Conservation (phyloP, 345 rosid genomes). For the Eucalyptus sideroxylon region DNA sequence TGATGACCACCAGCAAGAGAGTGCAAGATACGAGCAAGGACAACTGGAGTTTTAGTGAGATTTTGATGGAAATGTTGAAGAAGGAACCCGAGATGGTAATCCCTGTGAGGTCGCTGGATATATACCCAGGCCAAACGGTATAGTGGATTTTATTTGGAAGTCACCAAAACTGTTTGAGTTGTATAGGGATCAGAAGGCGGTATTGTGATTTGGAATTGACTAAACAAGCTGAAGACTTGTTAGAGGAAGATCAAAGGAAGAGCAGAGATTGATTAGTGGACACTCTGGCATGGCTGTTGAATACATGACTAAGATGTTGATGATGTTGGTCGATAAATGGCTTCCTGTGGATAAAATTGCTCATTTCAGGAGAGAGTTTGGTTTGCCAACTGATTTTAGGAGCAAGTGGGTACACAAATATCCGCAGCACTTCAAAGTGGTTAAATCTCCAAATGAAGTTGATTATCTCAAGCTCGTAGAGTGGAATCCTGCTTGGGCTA, state of each 20-base stretch:
- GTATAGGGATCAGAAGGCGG: conserved; percentile 57
- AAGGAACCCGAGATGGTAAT: conserved; percentile 63
- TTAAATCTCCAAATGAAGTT: conserved; percentile 21
- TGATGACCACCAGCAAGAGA: conserved; percentile 60
- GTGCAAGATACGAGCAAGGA: too few species aligned
- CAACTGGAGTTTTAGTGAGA: too few species aligned
- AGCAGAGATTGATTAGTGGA: conserved; percentile 39
- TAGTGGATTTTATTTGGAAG: conserved; percentile 58
- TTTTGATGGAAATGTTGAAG: conserved; percentile 45
- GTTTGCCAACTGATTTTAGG: conserved; percentile 70
- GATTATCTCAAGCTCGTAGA: conserved; percentile 57
- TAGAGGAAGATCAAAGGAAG: conserved; percentile 55
- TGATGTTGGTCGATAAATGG: conserved; percentile 60
- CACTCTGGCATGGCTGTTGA: conserved; percentile 50
- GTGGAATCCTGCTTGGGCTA: conserved; percentile 77
- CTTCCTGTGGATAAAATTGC: conserved; percentile 57
- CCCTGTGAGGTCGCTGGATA: conserved; percentile 38
- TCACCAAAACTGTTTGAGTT: conserved; percentile 67
- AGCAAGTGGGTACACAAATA: conserved; percentile 45
- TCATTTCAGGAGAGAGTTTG: conserved; percentile 69
- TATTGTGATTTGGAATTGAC: conserved; percentile 82
- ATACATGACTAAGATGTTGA: conserved; percentile 60
- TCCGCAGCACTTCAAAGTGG: conserved; percentile 55
- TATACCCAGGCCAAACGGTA: conserved; percentile 47
- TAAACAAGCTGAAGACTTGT: conserved; percentile 35